Conservation (phyloP, 164 flowering plant species). For the Tetracentron sinense region DNA sequence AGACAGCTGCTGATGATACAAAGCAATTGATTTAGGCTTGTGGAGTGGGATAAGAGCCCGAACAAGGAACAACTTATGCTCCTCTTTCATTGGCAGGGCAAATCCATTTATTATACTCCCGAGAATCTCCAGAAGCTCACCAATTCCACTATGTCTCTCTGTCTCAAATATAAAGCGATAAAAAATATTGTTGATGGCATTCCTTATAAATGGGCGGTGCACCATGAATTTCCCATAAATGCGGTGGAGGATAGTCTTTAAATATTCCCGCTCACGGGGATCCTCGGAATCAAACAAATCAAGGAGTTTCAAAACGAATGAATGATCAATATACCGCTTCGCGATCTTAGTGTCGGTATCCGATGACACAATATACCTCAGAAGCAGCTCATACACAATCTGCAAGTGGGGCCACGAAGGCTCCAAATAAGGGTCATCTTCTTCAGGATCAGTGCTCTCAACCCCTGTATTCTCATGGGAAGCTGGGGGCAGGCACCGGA, state of each 20-base stretch:
- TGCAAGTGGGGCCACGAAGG: constrained; percentile 42
- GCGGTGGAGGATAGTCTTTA: constrained; percentile 38
- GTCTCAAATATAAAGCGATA: constrained; percentile 43
- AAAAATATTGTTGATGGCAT: constrained; percentile 36
- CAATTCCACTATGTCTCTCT: constrained; percentile 39
- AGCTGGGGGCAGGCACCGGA: constrained; percentile 43
- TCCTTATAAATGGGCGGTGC: constrained; percentile 43
- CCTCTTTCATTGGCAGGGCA: constrained; percentile 46
- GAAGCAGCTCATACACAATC: constrained; percentile 36
- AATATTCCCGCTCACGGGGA: constrained; percentile 40
- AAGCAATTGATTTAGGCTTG: constrained; percentile 32
- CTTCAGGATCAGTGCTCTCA: constrained; percentile 29
- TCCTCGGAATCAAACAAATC: constrained; percentile 43
- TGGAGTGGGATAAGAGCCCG: constrained; percentile 46
- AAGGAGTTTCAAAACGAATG: constrained; percentile 36
- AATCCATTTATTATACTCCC: constrained; percentile 48
- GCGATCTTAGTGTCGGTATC: constrained; percentile 40
- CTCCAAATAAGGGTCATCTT: constrained; percentile 38
- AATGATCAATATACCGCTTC: constrained; percentile 37
- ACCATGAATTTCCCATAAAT: constrained; percentile 47
- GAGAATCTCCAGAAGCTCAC: constrained; percentile 41
- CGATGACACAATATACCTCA: constrained; percentile 34
- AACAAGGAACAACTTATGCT: constrained; percentile 42
- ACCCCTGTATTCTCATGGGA: constrained; percentile 36
- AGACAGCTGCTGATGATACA: constrained; percentile 40